Base-by-base conservation (phyloP, 768 basidiomycete genomes). In the Lentinula raphanica region DNA sequence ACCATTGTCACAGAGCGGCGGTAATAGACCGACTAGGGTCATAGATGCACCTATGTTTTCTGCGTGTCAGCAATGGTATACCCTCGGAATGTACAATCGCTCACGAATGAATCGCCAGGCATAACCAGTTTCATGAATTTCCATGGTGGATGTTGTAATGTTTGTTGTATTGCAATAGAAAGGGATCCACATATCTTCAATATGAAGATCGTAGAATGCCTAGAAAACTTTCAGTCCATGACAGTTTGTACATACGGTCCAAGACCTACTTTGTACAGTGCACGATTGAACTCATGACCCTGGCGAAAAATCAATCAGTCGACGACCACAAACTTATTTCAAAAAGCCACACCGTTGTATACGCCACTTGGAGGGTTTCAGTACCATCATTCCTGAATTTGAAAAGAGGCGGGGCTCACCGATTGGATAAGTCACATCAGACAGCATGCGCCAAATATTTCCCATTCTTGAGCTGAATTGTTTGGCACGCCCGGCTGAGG, bases 101-200 rank as follows among this genome's bases (percentile, higher is more conserved):
- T 64, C 68, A 91, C 92, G 89, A 56, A 92, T 91, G 67, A 85
- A 92, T 64, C 94, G 80, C 96, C 96, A 99, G 12, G 97, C 96
- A 74, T 98, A 98, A n/a, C 97, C 97, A 12, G 92, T 92, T 64
- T 95, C 90, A 66, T 99, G 97, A 42, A 98, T 87, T 67, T 98
- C 94, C 94, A 98, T 98, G 8, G 87, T 82, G 8, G 94, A 97
- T 45, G 91, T 92, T 54, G 88, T 94, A 69, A 99, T 97, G 65
- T 98, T 98, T 19, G 97, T 96, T 2, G 96, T 92, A 66, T 98
- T 98, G 73, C 94, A 97, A 73, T 96, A 98, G 75, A 85, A 98
- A 3, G 96, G 97, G 5, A 99, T 78, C 97, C 96, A 98, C 91
- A 97, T 96, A 72, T 97, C 95, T 71, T 94, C 90, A 39, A 93